phyloP scores from a whole-genome alignment of 2,329 filamentous ascomycete genomes.

The Plenodomus lindquistii region DNA sequence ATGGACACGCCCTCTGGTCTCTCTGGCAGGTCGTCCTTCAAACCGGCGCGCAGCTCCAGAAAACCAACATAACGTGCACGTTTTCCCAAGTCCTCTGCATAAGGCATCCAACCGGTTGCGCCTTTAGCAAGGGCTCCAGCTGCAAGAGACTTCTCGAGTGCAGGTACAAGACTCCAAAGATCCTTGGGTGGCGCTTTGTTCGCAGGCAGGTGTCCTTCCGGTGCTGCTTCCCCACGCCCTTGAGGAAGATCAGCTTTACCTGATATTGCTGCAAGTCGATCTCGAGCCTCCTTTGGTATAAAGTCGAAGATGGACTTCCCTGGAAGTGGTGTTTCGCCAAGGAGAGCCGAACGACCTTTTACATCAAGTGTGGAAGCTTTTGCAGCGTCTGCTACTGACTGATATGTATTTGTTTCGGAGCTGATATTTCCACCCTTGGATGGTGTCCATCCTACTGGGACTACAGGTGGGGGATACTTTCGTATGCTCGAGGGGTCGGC shows the following conservation, averaged over 20 bases:
- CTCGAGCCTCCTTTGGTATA: slow-evolving; percentile 75
- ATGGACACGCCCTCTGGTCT: slow-evolving; percentile 56
- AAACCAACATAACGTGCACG: slow-evolving; percentile 79
- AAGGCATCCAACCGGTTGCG: slow-evolving; percentile 73
- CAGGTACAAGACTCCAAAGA: slow-evolving; percentile 53
- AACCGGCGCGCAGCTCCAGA: slow-evolving; percentile 73
- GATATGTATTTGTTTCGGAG: slow-evolving; percentile 45
- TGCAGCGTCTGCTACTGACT: slow-evolving; percentile 76
- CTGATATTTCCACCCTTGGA: slow-evolving; percentile 41
- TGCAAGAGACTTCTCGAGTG: slow-evolving; percentile 47
- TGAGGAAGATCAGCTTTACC: slow-evolving; percentile 77
- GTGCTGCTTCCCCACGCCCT: slow-evolving; percentile 72
- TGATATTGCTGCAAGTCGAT: slow-evolving; percentile 74
- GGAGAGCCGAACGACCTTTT: slow-evolving; percentile 72
- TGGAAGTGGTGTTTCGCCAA: slow-evolving; percentile 80
- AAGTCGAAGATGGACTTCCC: slow-evolving; percentile 97
- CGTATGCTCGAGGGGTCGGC: slow-evolving; percentile 48
- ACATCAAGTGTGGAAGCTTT: slow-evolving; percentile 76
- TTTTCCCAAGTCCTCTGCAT: slow-evolving; percentile 80
- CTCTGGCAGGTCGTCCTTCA: slow-evolving; percentile 60
- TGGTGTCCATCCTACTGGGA: slow-evolving; percentile 76
- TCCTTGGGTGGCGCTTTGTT: slow-evolving; percentile 64
- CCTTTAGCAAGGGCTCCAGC: slow-evolving; percentile 52
- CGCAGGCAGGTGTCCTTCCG: slow-evolving; percentile 66
- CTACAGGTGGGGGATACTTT: slow-evolving; percentile 65